Percentiles rank a stretch among this genome's conserved stretches.
These are phyloP conservation scores for Torrubiella hemipterigena DNA, from an alignment of 2,329 filamentous ascomycete species.

Conservation along the genomic window DNA sequence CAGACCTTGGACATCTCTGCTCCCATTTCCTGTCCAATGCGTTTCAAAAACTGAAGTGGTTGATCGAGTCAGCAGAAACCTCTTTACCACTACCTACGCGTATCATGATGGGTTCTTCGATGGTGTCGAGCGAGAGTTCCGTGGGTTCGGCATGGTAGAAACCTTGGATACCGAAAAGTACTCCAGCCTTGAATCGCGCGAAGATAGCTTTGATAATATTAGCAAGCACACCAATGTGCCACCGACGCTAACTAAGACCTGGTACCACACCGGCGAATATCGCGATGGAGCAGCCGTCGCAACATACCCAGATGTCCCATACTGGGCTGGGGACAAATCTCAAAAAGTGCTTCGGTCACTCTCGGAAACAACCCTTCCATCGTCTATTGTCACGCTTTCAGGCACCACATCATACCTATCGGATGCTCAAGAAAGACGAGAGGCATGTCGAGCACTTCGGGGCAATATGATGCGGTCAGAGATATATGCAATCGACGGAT, in stretches of 20 bases:
- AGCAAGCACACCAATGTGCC: conserved; percentile 5
- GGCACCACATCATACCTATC: background rate
- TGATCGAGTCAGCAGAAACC: conserved; percentile 6
- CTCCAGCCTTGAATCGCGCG: conserved; percentile 1
- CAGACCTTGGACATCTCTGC: conserved; percentile 12
- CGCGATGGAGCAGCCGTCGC: conserved; percentile 1
- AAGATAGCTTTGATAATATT: conserved; percentile 1
- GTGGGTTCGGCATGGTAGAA: conserved; percentile 19
- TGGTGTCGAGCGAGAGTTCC: conserved; percentile 14
- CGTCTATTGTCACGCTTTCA: background rate
- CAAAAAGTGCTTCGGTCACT: background rate
- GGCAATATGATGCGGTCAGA: conserved; percentile 6
- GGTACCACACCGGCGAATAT: conserved; percentile 6
- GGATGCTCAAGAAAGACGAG: conserved; percentile 3
- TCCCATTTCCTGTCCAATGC: conserved; percentile 17
- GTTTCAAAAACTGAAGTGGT: conserved; percentile 6
- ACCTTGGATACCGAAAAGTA: conserved; percentile 11
- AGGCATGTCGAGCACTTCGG: conserved; percentile 5
- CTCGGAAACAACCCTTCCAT: background rate
- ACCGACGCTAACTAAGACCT: conserved; percentile 4
- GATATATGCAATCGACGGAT: conserved; percentile 5
- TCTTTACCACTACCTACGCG: conserved; percentile 6
- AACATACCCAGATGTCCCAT: conserved; percentile 4
- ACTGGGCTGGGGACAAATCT: background rate
- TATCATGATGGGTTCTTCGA: conserved; percentile 18